Conservation (phyloP, 805 yeast genomes). For the Lipomyces anomalus region DNA sequence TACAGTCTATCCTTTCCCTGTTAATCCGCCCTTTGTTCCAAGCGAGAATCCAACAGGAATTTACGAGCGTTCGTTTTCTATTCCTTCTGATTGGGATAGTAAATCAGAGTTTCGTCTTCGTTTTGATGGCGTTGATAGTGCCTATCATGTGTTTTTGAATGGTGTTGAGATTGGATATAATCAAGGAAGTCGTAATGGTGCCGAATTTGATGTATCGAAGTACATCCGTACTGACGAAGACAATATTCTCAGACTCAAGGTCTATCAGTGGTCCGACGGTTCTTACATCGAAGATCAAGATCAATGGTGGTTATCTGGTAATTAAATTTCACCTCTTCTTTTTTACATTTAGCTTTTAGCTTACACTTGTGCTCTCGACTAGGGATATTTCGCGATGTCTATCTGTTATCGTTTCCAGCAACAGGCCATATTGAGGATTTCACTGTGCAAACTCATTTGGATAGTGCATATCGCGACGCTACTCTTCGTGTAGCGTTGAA, state of each 20-base stretch:
- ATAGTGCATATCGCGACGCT: slow-evolving; percentile 10
- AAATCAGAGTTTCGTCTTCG: slow-evolving; percentile 28
- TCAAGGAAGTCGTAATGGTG: slow-evolving; percentile 35
- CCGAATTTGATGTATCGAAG: slow-evolving; percentile 31
- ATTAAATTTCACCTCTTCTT: neutral
- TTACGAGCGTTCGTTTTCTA: slow-evolving; percentile 30
- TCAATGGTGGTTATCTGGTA: slow-evolving; percentile 39
- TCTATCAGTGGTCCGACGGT: slow-evolving; percentile 35
- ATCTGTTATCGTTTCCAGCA: slow-evolving; percentile 28
- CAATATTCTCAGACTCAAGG: slow-evolving; percentile 18
- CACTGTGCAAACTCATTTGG: slow-evolving; percentile 26
- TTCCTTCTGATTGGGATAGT: slow-evolving; percentile 22
- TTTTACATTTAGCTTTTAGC: neutral
- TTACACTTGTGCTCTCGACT: neutral
- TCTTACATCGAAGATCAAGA: slow-evolving; percentile 38
- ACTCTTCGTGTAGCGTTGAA: neutral
- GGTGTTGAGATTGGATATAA: slow-evolving; percentile 33
- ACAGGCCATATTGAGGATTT: slow-evolving; percentile 33
- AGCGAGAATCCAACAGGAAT: slow-evolving; percentile 35
- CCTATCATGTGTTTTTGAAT: slow-evolving; percentile 35
- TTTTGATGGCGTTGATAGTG: slow-evolving; percentile 38
- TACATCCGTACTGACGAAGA: slow-evolving; percentile 21
- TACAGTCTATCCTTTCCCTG: slow-evolving; percentile 32
- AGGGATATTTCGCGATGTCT: slow-evolving; percentile 36
- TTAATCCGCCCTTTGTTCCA: slow-evolving; percentile 36